A percentile compares a stretch with the other conserved stretches of the same genome.
Conservation (phyloP, 2,329 filamentous ascomycete species). For the Escovopsis sp. region DNA sequence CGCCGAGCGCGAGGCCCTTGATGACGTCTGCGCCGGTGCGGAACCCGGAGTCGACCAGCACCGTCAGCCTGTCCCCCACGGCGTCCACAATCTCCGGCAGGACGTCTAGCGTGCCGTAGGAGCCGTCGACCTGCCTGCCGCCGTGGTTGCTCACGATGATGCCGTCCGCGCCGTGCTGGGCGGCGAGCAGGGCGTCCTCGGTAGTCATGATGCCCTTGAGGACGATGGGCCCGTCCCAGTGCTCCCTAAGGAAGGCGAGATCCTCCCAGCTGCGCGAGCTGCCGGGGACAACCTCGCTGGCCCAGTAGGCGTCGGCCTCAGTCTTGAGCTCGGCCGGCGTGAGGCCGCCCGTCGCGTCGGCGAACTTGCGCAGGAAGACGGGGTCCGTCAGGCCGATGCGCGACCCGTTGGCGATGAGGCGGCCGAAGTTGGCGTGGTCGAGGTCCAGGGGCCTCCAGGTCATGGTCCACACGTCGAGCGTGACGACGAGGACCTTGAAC, state of each 20-base stretch:
- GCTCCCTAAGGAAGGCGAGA: slow-evolving; percentile 37
- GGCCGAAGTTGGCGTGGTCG: slow-evolving; percentile 46
- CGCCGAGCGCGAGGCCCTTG: slow-evolving; percentile 26
- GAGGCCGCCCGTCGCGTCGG: slow-evolving; percentile 25
- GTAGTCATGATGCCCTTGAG: slow-evolving; percentile 27
- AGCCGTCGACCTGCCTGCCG: slow-evolving; percentile 26
- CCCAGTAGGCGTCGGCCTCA: slow-evolving; percentile 38
- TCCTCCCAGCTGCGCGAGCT: slow-evolving; percentile 43
- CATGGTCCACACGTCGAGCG: slow-evolving; percentile 55
- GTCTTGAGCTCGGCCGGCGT: slow-evolving; percentile 32
- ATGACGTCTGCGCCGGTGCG: slow-evolving; percentile 25
- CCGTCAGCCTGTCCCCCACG: slow-evolving; percentile 40
- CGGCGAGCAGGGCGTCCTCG: slow-evolving; percentile 24
- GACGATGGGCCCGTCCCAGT: slow-evolving; percentile 42
- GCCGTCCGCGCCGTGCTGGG: slow-evolving; percentile 22
- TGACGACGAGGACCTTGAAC: slow-evolving; percentile 54
- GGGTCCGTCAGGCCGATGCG: slow-evolving; percentile 52
- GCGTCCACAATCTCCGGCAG: slow-evolving; percentile 31
- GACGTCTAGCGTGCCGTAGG: slow-evolving; percentile 38
- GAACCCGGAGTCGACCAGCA: slow-evolving; percentile 35
- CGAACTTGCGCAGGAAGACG: slow-evolving; percentile 32
- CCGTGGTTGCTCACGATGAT: slow-evolving; percentile 30
- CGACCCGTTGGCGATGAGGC: slow-evolving; percentile 43
- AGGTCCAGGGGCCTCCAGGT: slow-evolving; percentile 56
- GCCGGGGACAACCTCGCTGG: slow-evolving; percentile 32